phyloP scores from a whole-genome alignment of 208 protist species.

The Leishmania arabica region DNA sequence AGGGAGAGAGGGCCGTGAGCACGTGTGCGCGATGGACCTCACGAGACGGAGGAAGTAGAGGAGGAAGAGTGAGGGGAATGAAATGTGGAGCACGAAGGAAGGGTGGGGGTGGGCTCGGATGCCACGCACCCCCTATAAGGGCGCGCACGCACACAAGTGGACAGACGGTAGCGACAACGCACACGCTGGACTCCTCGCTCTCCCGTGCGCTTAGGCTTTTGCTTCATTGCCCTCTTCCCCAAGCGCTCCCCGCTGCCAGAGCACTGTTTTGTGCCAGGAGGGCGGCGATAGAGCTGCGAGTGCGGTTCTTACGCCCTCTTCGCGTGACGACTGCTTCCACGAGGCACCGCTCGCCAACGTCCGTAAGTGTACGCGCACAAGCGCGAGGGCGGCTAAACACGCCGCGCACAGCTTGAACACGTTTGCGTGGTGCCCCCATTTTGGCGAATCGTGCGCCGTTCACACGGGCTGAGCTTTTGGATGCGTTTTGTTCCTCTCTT shows the following conservation, averaged over 20 bases:
- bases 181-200: not conserved
- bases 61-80: no score
- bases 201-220: not conserved
- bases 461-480: not conserved
- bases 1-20: not conserved
- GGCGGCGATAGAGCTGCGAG: not conserved
- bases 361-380: not conserved
- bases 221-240: not conserved
- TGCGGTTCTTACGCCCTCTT: not conserved
- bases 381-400: not conserved
- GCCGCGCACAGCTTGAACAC: no score
- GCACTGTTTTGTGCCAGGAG: not conserved
- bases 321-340: not conserved
- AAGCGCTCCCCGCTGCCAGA: not conserved
- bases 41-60: not conserved
- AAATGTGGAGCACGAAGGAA: not conserved
- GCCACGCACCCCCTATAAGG: not conserved
- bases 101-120: not conserved
- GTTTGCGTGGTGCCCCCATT: not conserved
- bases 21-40: not conserved
- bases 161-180: not conserved
- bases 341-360: not conserved
- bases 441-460: not conserved
- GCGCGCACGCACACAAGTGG: not conserved
- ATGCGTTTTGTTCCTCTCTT: not conserved